Conservation (phyloP, 1,139 yeast species). For the Geotrichum siamense region DNA sequence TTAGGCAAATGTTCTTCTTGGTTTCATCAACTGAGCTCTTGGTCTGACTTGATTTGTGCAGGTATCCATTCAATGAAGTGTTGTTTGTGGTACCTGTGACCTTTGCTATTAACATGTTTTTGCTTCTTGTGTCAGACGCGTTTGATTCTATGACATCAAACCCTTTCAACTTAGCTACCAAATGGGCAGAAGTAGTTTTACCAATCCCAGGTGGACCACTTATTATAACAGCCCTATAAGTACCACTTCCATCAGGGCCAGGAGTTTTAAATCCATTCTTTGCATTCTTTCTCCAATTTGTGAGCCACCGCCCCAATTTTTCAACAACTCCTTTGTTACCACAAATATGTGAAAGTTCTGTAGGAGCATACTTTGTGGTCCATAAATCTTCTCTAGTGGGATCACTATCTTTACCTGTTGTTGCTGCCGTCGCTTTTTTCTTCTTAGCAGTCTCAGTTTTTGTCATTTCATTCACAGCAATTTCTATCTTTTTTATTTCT, state of each 20-base stretch:
- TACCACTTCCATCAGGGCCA: conserved; percentile 50
- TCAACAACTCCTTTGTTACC: conserved; percentile 79
- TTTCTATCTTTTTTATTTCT: conserved; percentile 50
- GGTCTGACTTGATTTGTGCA: conserved; percentile 38
- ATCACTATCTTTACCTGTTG: conserved; percentile 24
- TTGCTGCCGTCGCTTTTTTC: conserved; percentile 31
- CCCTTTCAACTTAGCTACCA: conserved; percentile 73
- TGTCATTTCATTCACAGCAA: conserved; percentile 43
- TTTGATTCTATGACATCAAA: conserved; percentile 79
- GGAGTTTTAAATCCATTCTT: conserved; percentile 50
- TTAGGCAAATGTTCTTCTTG: conserved; percentile 59
- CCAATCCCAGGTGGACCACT: conserved; percentile 97
- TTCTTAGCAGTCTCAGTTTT: conserved; percentile 20
- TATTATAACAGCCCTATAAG: conserved; percentile 72
- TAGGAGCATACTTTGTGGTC: conserved; percentile 93
- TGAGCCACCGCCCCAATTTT: conserved; percentile 64
- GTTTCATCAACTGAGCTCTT: conserved; percentile 25
- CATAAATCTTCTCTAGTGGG: conserved; percentile 43
- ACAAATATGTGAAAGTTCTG: conserved; percentile 64
- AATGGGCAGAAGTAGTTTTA: conserved; percentile 88
- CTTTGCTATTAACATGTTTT: conserved; percentile 58
- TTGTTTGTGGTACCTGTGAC: conserved; percentile 70
- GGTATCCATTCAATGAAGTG: conserved; percentile 76
- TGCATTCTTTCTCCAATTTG: conserved; percentile 61
- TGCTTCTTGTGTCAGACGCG: conserved; percentile 91